These are phyloP conservation scores for Rhizopus sp. DNA, from an alignment of 371 early-diverging fungal genomes.

Conservation along the genomic window DNA sequence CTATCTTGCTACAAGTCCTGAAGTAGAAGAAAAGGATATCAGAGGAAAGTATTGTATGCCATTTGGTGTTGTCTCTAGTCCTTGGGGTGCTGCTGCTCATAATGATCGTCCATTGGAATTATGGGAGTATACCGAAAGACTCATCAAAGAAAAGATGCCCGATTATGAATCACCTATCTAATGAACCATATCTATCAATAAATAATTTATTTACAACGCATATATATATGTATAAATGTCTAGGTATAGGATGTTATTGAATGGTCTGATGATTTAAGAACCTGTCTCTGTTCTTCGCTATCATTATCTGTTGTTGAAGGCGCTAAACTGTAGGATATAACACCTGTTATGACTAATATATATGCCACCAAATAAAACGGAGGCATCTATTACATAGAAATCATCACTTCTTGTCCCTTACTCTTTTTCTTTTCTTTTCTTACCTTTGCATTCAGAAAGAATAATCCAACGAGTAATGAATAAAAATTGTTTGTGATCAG, in stretches of 20 bases:
- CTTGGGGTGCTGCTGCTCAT: conserved; percentile 23
- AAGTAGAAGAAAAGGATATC: conserved; percentile 25
- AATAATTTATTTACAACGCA: too few relatives aligned
- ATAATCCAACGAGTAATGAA: conserved; percentile 38
- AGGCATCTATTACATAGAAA: conserved; percentile 27
- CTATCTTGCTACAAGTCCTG: conserved; percentile 66
- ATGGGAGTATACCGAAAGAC: conserved; percentile 41
- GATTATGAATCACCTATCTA: conserved; percentile 33
- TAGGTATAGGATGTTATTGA: neutral
- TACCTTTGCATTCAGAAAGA: conserved; percentile 41
- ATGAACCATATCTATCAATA: neutral
- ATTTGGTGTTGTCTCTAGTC: conserved; percentile 9
- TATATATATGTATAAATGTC: neutral
- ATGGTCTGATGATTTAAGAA: neutral
- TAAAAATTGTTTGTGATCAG: conserved; percentile 49
- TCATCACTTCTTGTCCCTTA: neutral
- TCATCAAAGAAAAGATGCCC: conserved; percentile 40
- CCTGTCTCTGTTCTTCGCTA: conserved; percentile 3
- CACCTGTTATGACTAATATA: conserved; percentile 35
- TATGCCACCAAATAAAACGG: conserved; percentile 44
- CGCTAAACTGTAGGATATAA: conserved; percentile 30
- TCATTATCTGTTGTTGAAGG: conserved; percentile 15
- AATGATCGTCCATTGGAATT: conserved; percentile 27
- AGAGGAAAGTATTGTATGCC: conserved; percentile 20
- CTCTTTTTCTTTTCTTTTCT: neutral